A percentile compares a stretch with the other conserved stretches of the same genome.
phyloP scores from a whole-genome alignment of 305 asterid species.

The Solanum aculeatissimum region DNA sequence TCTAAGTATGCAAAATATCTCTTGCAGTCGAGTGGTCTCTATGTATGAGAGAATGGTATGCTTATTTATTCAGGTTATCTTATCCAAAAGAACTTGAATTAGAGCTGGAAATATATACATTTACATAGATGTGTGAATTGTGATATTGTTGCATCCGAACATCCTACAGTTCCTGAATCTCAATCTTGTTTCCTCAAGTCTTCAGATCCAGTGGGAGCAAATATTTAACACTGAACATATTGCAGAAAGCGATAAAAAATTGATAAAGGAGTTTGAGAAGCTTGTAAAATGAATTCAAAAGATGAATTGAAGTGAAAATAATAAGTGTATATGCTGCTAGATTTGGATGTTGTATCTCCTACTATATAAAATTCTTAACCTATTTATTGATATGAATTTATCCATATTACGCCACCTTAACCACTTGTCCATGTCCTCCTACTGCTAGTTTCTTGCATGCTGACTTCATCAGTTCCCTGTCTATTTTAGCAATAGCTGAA shows the following conservation, averaged over 20 bases:
- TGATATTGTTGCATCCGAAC: neutral
- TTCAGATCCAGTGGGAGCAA: neutral
- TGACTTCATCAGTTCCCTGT: neutral
- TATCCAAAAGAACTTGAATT: neutral
- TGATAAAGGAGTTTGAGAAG: neutral
- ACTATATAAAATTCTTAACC: neutral
- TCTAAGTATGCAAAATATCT: conserved; percentile 79
- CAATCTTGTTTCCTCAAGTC: neutral
- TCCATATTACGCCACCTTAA: neutral
- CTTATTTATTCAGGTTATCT: conserved; percentile 3
- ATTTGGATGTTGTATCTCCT: neutral
- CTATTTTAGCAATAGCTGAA: neutral
- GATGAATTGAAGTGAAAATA: neutral
- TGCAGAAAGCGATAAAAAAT: neutral
- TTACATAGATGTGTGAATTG: neutral
- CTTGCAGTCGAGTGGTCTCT: conserved; percentile 40
- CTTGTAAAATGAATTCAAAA: neutral
- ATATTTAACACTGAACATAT: neutral
- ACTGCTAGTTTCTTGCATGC: neutral
- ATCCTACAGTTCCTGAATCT: neutral
- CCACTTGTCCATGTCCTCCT: neutral
- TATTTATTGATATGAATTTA: neutral
- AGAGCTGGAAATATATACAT: neutral
- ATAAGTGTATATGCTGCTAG: neutral
- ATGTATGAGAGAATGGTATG: conserved; percentile 97